Evolutionary conservation across 345 rosid species (phyloP).

Genomic region (Linum tenue): DNA sequence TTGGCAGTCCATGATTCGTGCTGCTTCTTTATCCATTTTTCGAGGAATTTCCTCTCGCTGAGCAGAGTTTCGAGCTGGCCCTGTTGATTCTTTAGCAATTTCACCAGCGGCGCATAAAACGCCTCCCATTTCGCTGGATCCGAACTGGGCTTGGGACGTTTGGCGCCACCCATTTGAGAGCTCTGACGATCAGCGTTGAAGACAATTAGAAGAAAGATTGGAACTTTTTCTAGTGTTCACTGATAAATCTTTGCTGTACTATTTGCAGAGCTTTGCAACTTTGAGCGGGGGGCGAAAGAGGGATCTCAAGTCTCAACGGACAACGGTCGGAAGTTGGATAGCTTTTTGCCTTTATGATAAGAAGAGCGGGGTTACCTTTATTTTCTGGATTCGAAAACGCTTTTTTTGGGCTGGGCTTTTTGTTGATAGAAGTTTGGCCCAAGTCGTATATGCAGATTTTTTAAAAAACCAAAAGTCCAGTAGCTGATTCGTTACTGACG

Average conservation of each 20-base stretch:
- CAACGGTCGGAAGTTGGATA: neutral
- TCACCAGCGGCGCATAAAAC: slow-evolving; percentile 39
- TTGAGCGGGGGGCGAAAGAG: slow-evolving; percentile 8
- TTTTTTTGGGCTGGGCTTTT: too few relatives aligned
- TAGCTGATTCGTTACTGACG: too few relatives aligned
- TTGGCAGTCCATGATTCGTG: slow-evolving; percentile 42
- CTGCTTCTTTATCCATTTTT: slow-evolving; percentile 38
- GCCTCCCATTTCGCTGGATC: slow-evolving; percentile 52
- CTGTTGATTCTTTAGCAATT: slow-evolving; percentile 47
- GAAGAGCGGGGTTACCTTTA: too few relatives aligned
- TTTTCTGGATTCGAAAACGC: too few relatives aligned
- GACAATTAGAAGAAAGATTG: neutral
- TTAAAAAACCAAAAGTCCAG: too few relatives aligned
- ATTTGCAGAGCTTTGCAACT: neutral
- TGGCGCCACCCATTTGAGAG: slow-evolving; percentile 18
- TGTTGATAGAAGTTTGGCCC: neutral
- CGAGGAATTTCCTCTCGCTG: slow-evolving; percentile 46
- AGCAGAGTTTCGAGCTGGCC: slow-evolving; percentile 52
- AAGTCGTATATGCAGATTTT: neutral
- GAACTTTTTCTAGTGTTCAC: too few relatives aligned
- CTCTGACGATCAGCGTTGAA: neutral
- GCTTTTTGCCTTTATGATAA: neutral
- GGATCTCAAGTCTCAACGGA: slow-evolving; percentile 13
- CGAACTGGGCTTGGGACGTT: slow-evolving; percentile 19
- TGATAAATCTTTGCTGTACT: neutral